Percentiles rank a stretch among this genome's conserved stretches.
phyloP scores from a whole-genome alignment of 768 basidiomycete genomes.

The Russula sp. region DNA sequence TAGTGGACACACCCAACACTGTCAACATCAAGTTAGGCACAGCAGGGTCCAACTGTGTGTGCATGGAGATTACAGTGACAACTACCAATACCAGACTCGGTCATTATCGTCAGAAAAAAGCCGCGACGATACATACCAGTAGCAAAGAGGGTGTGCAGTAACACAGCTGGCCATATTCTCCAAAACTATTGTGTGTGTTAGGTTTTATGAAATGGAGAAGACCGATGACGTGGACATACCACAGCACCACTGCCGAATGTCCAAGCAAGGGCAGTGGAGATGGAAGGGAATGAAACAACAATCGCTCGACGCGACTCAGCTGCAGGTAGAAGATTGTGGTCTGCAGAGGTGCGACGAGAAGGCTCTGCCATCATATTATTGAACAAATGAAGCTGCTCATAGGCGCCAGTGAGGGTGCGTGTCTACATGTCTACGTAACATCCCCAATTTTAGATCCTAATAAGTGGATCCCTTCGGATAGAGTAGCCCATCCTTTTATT shows the following conservation, averaged over 20 bases:
- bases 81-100: not conserved
- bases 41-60: not conserved
- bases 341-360: not conserved
- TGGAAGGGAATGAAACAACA: not conserved
- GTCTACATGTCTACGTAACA: not conserved
- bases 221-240: not conserved
- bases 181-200: slow-evolving; percentile 34
- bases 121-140: slow-evolving; percentile 30
- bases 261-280: slow-evolving; percentile 24
- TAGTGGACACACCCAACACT: not conserved
- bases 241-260: slow-evolving; percentile 24
- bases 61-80: not conserved
- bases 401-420: not conserved
- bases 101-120: not conserved
- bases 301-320: not conserved
- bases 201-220: slow-evolving; percentile 16
- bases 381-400: not conserved
- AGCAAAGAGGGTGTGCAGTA: slow-evolving; percentile 54
- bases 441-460: not conserved
- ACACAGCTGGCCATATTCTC: slow-evolving; percentile 60
- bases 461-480: slow-evolving; percentile 4
- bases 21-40: slow-evolving; percentile 3
- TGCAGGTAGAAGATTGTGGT: slow-evolving; percentile 12
- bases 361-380: not conserved
- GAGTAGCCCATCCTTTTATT: slow-evolving; percentile 9